phyloP scores from a whole-genome alignment of 2,329 filamentous ascomycete genomes.

The Talaromyces verruculosus region DNA sequence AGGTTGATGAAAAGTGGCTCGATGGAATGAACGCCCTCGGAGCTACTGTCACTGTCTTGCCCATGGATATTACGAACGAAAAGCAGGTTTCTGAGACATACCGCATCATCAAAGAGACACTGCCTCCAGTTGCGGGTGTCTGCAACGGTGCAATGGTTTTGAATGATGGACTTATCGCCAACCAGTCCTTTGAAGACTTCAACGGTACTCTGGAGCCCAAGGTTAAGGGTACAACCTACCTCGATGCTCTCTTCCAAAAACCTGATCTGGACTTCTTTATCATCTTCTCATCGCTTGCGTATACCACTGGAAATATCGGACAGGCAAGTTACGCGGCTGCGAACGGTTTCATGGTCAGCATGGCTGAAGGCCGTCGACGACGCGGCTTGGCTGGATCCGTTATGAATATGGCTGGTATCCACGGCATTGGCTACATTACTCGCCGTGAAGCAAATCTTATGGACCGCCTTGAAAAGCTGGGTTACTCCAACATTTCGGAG shows the following conservation, averaged over 20 bases:
- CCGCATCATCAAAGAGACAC: background rate
- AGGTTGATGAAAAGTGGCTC: conserved; percentile 23
- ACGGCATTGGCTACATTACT: conserved; percentile 31
- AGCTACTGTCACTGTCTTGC: background rate
- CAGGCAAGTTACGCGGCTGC: conserved; percentile 41
- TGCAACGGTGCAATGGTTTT: conserved; percentile 42
- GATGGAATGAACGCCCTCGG: background rate
- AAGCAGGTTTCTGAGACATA: background rate
- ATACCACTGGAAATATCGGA: conserved; percentile 31
- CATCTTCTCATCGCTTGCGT: conserved; percentile 35
- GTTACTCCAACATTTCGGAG: conserved; percentile 45
- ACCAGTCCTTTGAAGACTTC: conserved; percentile 37
- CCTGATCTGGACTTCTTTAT: conserved; percentile 42
- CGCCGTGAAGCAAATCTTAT: conserved; percentile 1
- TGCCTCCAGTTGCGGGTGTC: conserved; percentile 39
- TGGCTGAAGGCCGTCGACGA: conserved; percentile 21
- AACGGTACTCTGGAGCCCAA: conserved; percentile 38
- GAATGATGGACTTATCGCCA: conserved; percentile 34
- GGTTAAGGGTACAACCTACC: conserved; percentile 36
- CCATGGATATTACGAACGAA: conserved; percentile 13
- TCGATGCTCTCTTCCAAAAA: conserved; percentile 27
- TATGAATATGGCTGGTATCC: conserved; percentile 33
- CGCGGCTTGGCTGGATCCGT: conserved; percentile 24
- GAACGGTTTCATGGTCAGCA: conserved; percentile 27
- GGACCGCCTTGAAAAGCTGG: background rate